Base-by-base conservation (phyloP, 2,329 filamentous ascomycete genomes). In the Sporothrix globosa region DNA sequence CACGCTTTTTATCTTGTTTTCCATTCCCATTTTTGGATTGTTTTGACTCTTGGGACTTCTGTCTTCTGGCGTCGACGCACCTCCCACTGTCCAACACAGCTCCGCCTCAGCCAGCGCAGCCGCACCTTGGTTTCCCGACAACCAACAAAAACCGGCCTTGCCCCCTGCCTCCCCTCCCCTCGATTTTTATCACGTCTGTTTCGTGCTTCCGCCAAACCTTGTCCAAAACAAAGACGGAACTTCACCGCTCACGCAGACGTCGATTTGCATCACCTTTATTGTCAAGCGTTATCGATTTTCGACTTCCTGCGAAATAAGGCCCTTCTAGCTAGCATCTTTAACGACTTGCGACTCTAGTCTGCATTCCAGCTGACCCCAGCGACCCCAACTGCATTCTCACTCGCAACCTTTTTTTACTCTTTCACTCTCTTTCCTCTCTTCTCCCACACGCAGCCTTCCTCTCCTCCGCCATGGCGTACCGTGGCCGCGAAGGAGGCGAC, bases 401-500 rank as follows among this genome's bases (percentile, higher is more conserved):
- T 27, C 48, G 56, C 52, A 30, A 46, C 11, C 48, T 39, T 34
- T 65, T 34, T 56, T 30, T 63, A 6, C 30, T 56, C 50, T 44
- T 41, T 60, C 34, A 30, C 41, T 63, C 44, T 7, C 44, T 58
- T 56, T 53, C 50, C 44, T 9, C 65, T 61, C 50, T 19, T 41
- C 27, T 54, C 34, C 48, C 53, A 54, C 39, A 48, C 34, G 17
- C 61, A 53, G 41, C 46, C 61, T 48, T 69, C n/a, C 13, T 53
- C 10, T 53, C 68, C 56, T 68, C 66, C 27, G 72, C 68, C 56
- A 75, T 75, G 74, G 74, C 74, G 50, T 75, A 75, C 70, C 70
- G 67, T 54, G 72, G 79, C 68, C 72, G 56, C n/a, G 70, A 71
- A 27, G 70, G 46, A 56, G 70, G 50, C 44, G 86, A 86, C 70